Evolutionary conservation across 441 rosid species (phyloP), one percentile per base, ranked within the genome.

Genomic region (Kokia cookei): DNA sequence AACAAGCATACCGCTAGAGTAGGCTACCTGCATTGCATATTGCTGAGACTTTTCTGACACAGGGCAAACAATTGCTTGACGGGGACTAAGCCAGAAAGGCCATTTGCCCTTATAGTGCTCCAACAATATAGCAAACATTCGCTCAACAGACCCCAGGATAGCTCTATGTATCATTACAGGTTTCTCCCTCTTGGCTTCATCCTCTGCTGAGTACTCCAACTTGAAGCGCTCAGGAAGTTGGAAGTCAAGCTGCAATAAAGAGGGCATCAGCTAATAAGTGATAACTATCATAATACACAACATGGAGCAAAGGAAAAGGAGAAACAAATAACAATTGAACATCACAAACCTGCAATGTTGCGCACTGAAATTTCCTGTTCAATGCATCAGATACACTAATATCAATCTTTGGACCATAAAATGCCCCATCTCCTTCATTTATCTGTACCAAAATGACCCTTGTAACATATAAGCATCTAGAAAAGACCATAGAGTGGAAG

Each of bases 51-150:
- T 96, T 83, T 85, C 90, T 58, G 99, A 96, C 22, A 96, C 98
- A 24, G 97, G 93, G 82, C 99, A 96, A 65, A 96, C 96, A 85
- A 96, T 94, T 69, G 98, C 98, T 82, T 96, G 98, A 50, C 99
- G 98, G 0, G 99, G 99, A 83, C 98, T 96, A 26, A 96, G 91
- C 99, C 99, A 96, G 80, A 96, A 92, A 43, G 98, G 99, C 98
- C 98, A 96, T 77, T 96, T 96, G 67, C 98, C 98, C 84, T 96
- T 96, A 89, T 90, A 94, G 78, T 94, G 99, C 83, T 96, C 99
- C 87, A 96, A 80, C 40, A 96, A 73, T 62, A 96, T 88, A 51
- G 98, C 98, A 82, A 96, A 82, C 97, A 96, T 96, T 35, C 99
- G 94, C 82, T 96, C 99, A 75, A 94, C 98, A 51, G 99, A 96